phyloP scores from a whole-genome alignment of 106 monocot species.

The Phalaenopsis aphrodite region DNA sequence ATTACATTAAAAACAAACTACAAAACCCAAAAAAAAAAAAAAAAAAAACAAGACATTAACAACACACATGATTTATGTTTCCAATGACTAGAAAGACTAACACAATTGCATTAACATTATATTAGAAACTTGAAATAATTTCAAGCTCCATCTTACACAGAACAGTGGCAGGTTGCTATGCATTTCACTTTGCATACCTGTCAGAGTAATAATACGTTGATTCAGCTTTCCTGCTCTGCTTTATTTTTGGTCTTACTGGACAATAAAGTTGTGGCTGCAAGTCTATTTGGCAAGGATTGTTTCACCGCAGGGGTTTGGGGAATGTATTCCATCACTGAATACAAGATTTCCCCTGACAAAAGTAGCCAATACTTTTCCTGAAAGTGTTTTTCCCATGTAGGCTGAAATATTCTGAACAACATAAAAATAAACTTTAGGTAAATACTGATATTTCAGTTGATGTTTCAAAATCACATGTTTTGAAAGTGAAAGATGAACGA shows the following conservation, averaged over 20 bases:
- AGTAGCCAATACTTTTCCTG: conserved; percentile 64
- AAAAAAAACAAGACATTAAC: too few species aligned
- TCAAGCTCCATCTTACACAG: too few species aligned
- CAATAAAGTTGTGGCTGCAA: not conserved
- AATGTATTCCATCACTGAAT: conserved; percentile 55
- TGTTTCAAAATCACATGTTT: not conserved
- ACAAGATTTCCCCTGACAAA: conserved; percentile 92
- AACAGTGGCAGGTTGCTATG: too few species aligned
- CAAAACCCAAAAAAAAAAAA: too few species aligned
- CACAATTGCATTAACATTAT: too few species aligned
- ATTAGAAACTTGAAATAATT: too few species aligned
- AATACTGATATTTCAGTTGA: not conserved
- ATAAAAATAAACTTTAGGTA: not conserved
- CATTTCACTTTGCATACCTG: not conserved
- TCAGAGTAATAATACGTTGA: not conserved
- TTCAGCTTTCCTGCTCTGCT: conserved; percentile 2
- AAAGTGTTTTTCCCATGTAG: conserved; percentile 59
- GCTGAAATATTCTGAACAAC: conserved; percentile 59
- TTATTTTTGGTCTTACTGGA: not conserved
- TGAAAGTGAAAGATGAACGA: not conserved
- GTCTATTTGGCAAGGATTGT: conserved; percentile 50
- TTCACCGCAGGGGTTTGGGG: conserved; percentile 67
- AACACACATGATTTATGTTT: too few species aligned
- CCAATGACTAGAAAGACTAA: too few species aligned
- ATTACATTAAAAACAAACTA: too few species aligned